phyloP scores from a whole-genome alignment of 345 rosid species.

The Salix arbutifolia region DNA sequence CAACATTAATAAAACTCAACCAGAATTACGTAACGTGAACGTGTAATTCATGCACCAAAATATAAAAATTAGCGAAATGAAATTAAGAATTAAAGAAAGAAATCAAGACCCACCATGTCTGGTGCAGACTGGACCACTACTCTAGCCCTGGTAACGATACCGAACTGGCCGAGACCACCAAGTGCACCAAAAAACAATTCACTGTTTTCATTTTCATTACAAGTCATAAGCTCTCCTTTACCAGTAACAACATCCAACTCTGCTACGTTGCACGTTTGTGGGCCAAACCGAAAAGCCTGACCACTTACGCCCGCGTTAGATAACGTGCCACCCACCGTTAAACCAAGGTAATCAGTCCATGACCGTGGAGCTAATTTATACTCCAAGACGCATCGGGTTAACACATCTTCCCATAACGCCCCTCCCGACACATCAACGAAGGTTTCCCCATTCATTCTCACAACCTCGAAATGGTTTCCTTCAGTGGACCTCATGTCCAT shows the following conservation, averaged over 20 bases:
- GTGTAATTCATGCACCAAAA: constrained; percentile 28
- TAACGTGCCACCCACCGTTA: constrained; percentile 90
- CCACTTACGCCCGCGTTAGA: constrained; percentile 98
- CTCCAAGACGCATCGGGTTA: constrained; percentile 53
- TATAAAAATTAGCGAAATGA: neutral
- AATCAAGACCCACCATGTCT: constrained; percentile 49
- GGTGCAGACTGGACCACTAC: constrained; percentile 71
- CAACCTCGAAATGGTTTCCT: constrained; percentile 37
- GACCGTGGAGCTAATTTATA: constrained; percentile 74
- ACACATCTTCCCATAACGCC: constrained; percentile 86
- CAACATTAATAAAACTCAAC: neutral
- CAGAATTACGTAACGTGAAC: constrained; percentile 21
- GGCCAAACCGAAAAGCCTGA: constrained; percentile 88
- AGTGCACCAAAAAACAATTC: constrained; percentile 70
- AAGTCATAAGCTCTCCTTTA: constrained; percentile 53
- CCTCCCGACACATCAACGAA: constrained; percentile 77
- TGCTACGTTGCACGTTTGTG: constrained; percentile 76
- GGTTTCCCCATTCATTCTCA: constrained; percentile 17
- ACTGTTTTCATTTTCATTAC: constrained; percentile 50
- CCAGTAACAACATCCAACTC: constrained; percentile 91
- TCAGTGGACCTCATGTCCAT: constrained; percentile 71
- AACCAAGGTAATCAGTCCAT: constrained; percentile 81
- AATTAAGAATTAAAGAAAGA: neutral
- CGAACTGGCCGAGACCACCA: constrained; percentile 94
- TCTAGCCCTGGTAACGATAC: constrained; percentile 80